Percentiles rank a stretch among this genome's conserved stretches.
phyloP scores from a whole-genome alignment of 768 basidiomycete species.

The Leucocoprinus birnbaumii region DNA sequence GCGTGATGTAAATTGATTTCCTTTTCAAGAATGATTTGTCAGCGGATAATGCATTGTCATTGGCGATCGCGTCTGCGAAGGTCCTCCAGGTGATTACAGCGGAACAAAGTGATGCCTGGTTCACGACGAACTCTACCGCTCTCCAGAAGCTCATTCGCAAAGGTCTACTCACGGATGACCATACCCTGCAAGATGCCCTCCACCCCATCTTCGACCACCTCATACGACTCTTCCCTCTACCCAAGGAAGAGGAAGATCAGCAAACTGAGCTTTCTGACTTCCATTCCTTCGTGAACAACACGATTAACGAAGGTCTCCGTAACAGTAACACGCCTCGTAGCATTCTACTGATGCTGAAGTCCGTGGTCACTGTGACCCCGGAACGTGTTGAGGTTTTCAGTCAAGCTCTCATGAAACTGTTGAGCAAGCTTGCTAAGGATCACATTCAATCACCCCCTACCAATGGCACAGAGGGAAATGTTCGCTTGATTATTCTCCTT shows the following conservation, averaged over 20 bases:
- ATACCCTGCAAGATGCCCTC: slow-evolving; percentile 74
- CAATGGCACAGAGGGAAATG: slow-evolving; percentile 52
- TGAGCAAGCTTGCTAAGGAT: slow-evolving; percentile 85
- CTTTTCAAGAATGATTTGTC: slow-evolving; percentile 64
- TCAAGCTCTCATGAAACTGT: slow-evolving; percentile 72
- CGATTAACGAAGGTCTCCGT: slow-evolving; percentile 78
- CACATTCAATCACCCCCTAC: slow-evolving; percentile 62
- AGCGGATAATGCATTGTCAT: slow-evolving; percentile 57
- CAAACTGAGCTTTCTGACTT: slow-evolving; percentile 72
- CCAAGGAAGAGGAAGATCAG: slow-evolving; percentile 77
- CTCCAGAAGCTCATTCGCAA: slow-evolving; percentile 86
- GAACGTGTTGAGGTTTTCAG: slow-evolving; percentile 84
- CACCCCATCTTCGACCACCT: slow-evolving; percentile 82
- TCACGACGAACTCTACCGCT: slow-evolving; percentile 60
- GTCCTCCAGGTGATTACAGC: slow-evolving; percentile 84
- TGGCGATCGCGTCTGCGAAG: slow-evolving; percentile 80
- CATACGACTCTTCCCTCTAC: slow-evolving; percentile 71
- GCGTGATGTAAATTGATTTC: slow-evolving; percentile 5
- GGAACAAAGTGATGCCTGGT: slow-evolving; percentile 86
- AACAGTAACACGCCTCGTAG: slow-evolving; percentile 72
- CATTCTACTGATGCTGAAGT: slow-evolving; percentile 82
- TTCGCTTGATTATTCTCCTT: slow-evolving; percentile 70
- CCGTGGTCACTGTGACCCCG: slow-evolving; percentile 75
- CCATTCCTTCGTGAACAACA: slow-evolving; percentile 69
- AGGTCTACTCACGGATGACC: slow-evolving; percentile 80